Evolutionary conservation across 192 early-diverging fungal genomes (phyloP).

Genomic region (Nowakowskiella sp.): DNA sequence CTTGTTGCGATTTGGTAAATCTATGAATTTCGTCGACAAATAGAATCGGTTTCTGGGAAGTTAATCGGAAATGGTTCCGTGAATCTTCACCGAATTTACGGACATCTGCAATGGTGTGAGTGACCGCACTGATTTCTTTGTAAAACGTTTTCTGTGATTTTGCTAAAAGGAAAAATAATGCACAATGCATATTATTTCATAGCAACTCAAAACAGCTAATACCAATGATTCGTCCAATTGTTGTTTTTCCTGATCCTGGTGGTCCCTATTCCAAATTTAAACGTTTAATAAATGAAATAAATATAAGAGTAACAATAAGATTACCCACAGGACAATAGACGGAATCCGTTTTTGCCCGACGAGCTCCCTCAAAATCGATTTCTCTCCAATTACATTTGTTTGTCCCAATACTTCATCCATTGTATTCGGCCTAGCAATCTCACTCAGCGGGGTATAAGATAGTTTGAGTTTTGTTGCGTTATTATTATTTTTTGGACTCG

Average conservation of each 20-base stretch:
- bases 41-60: conserved; percentile 57
- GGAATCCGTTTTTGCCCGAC: conserved; percentile 61
- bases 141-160: conserved; percentile 10
- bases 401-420: conserved; percentile 71
- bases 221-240: conserved; percentile 52
- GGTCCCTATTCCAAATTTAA: no score
- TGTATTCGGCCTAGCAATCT: conserved; percentile 44
- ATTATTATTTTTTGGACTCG: conserved; percentile 16
- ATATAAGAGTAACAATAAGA: no score
- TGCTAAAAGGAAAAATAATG: neutral
- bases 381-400: conserved; percentile 53
- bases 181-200: neutral
- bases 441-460: conserved; percentile 46
- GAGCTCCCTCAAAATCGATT: conserved; percentile 53
- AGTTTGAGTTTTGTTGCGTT: conserved; percentile 18
- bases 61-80: conserved; percentile 14
- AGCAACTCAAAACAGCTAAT: neutral
- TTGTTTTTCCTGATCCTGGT: conserved; percentile 55
- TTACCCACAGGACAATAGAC: conserved; percentile 80
- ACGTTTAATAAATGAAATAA: no score
- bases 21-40: conserved; percentile 89
- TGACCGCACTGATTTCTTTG: conserved; percentile 20
- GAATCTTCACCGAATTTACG: conserved; percentile 17
- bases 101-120: conserved; percentile 22
- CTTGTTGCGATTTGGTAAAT: conserved; percentile 84